Conservation (phyloP, 805 yeast species). For the Zygotorulaspora florentina region DNA sequence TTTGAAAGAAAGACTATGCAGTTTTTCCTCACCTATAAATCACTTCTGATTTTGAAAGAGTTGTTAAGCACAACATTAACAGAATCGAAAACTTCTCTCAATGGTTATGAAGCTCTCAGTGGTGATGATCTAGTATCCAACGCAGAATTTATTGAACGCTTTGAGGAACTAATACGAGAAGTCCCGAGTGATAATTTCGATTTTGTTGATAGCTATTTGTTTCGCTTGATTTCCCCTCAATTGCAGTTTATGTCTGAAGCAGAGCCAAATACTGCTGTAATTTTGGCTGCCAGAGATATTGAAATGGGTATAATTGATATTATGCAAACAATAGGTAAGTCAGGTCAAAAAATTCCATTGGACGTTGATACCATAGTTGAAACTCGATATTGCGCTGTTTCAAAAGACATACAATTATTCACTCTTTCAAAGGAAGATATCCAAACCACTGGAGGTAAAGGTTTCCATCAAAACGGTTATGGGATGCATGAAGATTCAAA, state of each 20-base stretch:
- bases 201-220: slow-evolving; percentile 47
- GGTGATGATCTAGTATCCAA: slow-evolving; percentile 24
- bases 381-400: slow-evolving; percentile 50
- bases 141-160: slow-evolving; percentile 38
- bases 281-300: slow-evolving; percentile 55
- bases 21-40: slow-evolving; percentile 46
- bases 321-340: slow-evolving; percentile 36
- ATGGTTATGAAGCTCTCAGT: slow-evolving; percentile 18
- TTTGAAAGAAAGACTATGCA: slow-evolving; percentile 41
- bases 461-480: slow-evolving; percentile 29
- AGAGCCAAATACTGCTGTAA: slow-evolving; percentile 45
- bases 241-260: slow-evolving; percentile 49
- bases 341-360: slow-evolving; percentile 26
- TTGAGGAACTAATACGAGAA: slow-evolving; percentile 45
- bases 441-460: slow-evolving; percentile 29
- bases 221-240: slow-evolving; percentile 59
- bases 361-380: slow-evolving; percentile 44
- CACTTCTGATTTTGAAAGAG: slow-evolving; percentile 47
- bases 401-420: slow-evolving; percentile 53
- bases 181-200: slow-evolving; percentile 38
- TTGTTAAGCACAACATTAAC: slow-evolving; percentile 28
- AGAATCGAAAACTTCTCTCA: slow-evolving; percentile 16
- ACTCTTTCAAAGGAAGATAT: slow-evolving; percentile 43
- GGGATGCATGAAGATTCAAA: slow-evolving; percentile 26
- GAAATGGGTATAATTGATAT: slow-evolving; percentile 50